A percentile compares a stretch with the other conserved stretches of the same genome.
Conservation (phyloP, 139 green algal genomes). For the Chlamydomonas schloesseri region DNA sequence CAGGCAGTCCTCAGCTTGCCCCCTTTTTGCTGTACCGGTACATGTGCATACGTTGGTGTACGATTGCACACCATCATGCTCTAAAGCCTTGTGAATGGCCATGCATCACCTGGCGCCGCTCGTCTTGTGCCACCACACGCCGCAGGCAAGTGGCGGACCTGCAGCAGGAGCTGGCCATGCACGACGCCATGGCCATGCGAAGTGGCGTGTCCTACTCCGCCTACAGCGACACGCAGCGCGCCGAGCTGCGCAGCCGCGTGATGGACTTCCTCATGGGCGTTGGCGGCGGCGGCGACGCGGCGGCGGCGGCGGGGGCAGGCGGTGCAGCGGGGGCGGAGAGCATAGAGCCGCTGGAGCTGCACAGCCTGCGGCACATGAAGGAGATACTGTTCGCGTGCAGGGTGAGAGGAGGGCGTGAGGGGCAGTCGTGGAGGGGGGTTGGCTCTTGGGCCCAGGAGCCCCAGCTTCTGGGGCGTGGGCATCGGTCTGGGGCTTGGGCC, state of each 20-base stretch:
- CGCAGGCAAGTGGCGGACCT: conserved; percentile 71
- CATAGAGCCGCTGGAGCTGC: conserved; percentile 53
- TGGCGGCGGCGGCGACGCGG: not conserved
- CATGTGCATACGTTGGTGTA: too few species aligned
- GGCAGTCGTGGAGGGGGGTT: too few species aligned
- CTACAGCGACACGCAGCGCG: conserved; percentile 49
- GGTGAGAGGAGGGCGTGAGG: not conserved
- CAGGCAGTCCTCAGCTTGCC: too few species aligned
- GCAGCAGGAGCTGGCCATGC: conserved; percentile 68
- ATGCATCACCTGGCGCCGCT: too few species aligned
- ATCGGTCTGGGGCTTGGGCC: too few species aligned
- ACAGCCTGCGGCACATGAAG: conserved; percentile 54
- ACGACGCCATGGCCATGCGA: conserved; percentile 56
- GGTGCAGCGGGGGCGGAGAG: conserved; percentile 15
- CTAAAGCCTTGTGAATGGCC: too few species aligned
- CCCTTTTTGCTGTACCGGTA: too few species aligned
- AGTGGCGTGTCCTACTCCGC: conserved; percentile 48
- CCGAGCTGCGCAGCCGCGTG: conserved; percentile 39
- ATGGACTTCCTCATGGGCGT: conserved; percentile 36
- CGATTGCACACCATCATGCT: too few species aligned
- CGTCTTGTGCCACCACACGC: too few species aligned
- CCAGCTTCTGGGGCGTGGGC: too few species aligned
- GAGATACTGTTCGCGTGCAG: conserved; percentile 55
- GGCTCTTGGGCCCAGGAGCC: too few species aligned
- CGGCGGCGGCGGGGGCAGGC: not conserved